These are phyloP conservation scores for Coemansia sp. DNA, from an alignment of 192 early-diverging fungal genomes.

Conservation along the genomic window DNA sequence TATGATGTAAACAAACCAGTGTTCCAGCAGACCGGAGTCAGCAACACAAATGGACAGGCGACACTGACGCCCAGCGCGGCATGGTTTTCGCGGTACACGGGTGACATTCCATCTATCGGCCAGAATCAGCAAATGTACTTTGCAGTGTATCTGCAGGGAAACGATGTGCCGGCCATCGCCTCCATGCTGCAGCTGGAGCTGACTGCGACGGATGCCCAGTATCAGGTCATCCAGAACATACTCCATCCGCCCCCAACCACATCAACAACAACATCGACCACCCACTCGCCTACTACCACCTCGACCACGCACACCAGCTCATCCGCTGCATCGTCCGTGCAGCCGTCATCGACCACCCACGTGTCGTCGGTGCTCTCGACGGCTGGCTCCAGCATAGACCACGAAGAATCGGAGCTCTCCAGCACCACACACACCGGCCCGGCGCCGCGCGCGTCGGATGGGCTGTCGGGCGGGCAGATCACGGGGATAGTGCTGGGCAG, in stretches of 20 bases:
- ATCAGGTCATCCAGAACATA: constrained; percentile 24
- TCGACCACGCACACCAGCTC: background rate
- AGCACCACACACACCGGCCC: background rate
- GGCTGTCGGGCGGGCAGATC: constrained; percentile 45
- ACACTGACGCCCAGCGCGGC: constrained; percentile 22
- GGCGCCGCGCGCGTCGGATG: constrained; percentile 1
- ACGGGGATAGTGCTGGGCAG: constrained; percentile 41
- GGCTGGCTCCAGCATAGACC: background rate
- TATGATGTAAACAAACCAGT: constrained; percentile 31
- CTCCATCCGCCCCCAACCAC: constrained; percentile 18
- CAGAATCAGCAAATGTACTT: constrained; percentile 33
- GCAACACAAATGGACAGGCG: constrained; percentile 31
- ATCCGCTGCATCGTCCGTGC: background rate
- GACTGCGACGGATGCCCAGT: constrained; percentile 39
- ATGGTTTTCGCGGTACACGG: constrained; percentile 45
- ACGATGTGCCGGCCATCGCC: constrained; percentile 29
- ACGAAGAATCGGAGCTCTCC: background rate
- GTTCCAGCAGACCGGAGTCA: constrained; percentile 10
- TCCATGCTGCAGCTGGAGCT: constrained; percentile 40
- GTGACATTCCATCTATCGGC: constrained; percentile 14
- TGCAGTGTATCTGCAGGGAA: constrained; percentile 44
- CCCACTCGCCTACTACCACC: background rate
- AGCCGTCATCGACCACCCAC: background rate
- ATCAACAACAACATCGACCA: background rate
- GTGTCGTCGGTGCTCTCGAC: background rate